These are phyloP conservation scores for Suillus luteus DNA, from an alignment of 768 basidiomycete genomes.

Conservation along the genomic window DNA sequence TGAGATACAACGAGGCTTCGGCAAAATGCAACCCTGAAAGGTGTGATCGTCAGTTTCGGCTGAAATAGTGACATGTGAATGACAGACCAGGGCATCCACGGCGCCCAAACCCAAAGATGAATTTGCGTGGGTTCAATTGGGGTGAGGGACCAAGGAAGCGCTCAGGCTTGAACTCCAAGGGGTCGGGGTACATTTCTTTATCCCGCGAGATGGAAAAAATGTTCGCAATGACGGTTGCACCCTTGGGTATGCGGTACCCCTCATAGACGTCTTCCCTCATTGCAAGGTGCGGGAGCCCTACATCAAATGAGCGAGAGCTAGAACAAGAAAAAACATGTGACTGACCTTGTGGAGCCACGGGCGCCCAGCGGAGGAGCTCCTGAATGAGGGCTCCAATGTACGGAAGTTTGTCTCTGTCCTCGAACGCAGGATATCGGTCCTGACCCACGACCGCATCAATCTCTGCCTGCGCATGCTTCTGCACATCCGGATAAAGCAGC, in stretches of 20 bases:
- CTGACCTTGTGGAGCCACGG: slow-evolving; percentile 13
- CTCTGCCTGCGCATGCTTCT: slow-evolving; percentile 30
- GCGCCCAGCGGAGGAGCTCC: slow-evolving; percentile 27
- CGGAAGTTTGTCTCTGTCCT: slow-evolving; percentile 27
- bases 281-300: neutral
- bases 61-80: neutral
- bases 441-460: slow-evolving; percentile 29
- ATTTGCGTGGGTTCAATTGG: slow-evolving; percentile 18
- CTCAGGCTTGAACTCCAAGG: slow-evolving; percentile 26
- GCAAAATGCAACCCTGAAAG: slow-evolving; percentile 28
- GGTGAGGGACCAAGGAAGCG: slow-evolving; percentile 23
- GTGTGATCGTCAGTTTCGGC: neutral
- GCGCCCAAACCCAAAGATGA: slow-evolving; percentile 23
- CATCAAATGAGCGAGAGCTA: neutral
- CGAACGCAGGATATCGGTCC: slow-evolving; percentile 24
- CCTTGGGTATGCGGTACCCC: slow-evolving; percentile 24
- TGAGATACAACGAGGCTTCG: slow-evolving; percentile 37
- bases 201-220: slow-evolving; percentile 25
- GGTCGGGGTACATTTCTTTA: slow-evolving; percentile 19
- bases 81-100: slow-evolving; percentile 20
- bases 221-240: slow-evolving; percentile 21
- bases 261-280: slow-evolving; percentile 21
- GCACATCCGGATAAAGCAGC: slow-evolving; percentile 29
- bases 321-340: neutral
- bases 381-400: slow-evolving; percentile 31